Evolutionary conservation across 768 basidiomycete genomes (phyloP), one percentile per base, ranked within the genome.

Genomic region (Paxillus rubicundulus): DNA sequence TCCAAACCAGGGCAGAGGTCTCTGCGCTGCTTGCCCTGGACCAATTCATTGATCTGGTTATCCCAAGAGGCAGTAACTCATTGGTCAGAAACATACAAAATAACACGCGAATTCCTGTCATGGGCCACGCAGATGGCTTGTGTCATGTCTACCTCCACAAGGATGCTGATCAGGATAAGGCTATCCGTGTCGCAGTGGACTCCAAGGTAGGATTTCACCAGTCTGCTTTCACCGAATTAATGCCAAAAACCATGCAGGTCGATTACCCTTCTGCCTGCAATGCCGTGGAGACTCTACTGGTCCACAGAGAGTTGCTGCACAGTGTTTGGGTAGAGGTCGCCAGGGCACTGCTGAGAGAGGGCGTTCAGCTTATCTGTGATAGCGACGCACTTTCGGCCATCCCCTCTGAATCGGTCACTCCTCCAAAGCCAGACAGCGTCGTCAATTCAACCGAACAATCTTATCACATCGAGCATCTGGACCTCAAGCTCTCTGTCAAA

Each of bases 261-360:
- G 85, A 94, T 68, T 99, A 98, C 69, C 92, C 95, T 30, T 91
- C 97, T 14, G 97, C 95, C 0, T 99, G 97, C 71, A 99, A 99
- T 65, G 76, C 97, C 1, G 84, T 79, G 9, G 97, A 99, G 68
- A 97, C 89, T 0, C 78, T 98, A 28, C 77, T 99, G 45, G 73
- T 99, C 5, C 95, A 99, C 70, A 76, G 81, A 55, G 81, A 79
- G 7, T 68, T 92, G 3, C 70, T 98, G 21, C 48, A 75, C 14
- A 86, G 85, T 0, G 63, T 93, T 33, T 99, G 96, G 96, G 87
- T 85, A 2, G 72, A 74, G 6, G 85, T 98, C 42, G 93, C 92
- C 12, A 66, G 68, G 32, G 81, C 87, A 0, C 82, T 97, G 12
- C 70, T 98, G 24, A 70, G 72, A 1, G 80, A 80, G 16, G 77